Evolutionary conservation across 345 rosid species (phyloP).

Genomic region (Melaleuca quinquenervia): DNA sequence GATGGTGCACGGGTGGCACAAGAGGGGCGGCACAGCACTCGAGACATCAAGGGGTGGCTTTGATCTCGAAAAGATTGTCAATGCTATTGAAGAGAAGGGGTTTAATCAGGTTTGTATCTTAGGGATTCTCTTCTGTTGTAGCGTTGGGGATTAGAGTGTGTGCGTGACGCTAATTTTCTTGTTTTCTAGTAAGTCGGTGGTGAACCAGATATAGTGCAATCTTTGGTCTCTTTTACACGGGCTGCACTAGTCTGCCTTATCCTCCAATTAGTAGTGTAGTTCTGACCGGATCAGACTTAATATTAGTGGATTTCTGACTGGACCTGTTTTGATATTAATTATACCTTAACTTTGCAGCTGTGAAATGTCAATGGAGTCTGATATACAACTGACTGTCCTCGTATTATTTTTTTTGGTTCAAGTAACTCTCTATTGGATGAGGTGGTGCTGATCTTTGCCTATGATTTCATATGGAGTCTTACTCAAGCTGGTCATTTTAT

Average conservation of each 20-base stretch:
- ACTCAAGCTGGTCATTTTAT: not conserved
- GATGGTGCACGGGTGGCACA: constrained; percentile 62
- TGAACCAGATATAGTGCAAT: not conserved
- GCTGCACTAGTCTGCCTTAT: not conserved
- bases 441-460: not conserved
- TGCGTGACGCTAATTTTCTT: not conserved
- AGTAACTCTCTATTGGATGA: not conserved
- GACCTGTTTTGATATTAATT: not conserved
- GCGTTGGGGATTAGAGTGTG: not conserved
- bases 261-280: not conserved
- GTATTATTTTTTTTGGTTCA: not conserved
- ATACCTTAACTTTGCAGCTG: not conserved
- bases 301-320: not conserved
- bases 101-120: constrained; percentile 49
- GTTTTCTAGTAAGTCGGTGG: not conserved
- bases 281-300: not conserved
- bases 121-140: not conserved
- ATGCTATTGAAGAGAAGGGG: constrained; percentile 42
- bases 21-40: constrained; percentile 76
- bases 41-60: constrained; percentile 85
- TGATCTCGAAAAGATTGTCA: constrained; percentile 52
- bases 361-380: not conserved
- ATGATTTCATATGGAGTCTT: not conserved
- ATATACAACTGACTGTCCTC: not conserved
- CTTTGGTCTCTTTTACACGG: not conserved